These are phyloP conservation scores for Fusarium metavorans DNA, from an alignment of 2,329 filamentous ascomycete species.

Conservation along the genomic window DNA sequence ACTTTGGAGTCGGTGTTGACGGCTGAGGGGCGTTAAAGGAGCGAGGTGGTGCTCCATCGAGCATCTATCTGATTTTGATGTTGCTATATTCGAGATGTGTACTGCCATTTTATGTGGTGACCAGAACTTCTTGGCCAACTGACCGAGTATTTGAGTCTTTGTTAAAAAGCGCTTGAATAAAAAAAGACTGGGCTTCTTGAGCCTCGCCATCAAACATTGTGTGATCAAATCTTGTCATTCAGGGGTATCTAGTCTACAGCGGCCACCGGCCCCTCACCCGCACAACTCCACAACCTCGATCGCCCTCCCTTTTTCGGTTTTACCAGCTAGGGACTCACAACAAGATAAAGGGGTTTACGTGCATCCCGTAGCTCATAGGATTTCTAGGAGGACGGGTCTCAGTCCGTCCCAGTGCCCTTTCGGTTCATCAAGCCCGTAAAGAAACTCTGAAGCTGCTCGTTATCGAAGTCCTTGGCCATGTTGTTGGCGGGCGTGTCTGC, in stretches of 20 bases:
- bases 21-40: slow-evolving; percentile 18
- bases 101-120: not conserved
- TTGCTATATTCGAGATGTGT: not conserved
- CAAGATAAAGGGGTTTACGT: not conserved
- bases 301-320: slow-evolving; percentile 17
- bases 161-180: not conserved
- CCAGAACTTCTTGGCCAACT: not conserved
- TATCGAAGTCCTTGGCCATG: slow-evolving; percentile 61
- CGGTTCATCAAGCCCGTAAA: slow-evolving; percentile 71
- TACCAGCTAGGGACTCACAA: slow-evolving; percentile 11
- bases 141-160: not conserved
- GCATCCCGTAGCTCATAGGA: not conserved
- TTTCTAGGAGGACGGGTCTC: slow-evolving; percentile 2
- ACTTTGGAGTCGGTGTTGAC: not conserved
- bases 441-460: slow-evolving; percentile 69
- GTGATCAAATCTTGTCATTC: slow-evolving; percentile 43
- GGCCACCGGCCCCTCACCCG: slow-evolving; percentile 33
- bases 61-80: not conserved
- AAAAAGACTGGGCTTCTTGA: not conserved
- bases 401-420: slow-evolving; percentile 48
- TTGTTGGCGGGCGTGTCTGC: slow-evolving; percentile 53
- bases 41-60: not conserved
- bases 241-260: slow-evolving; percentile 59
- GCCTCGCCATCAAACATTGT: not conserved
- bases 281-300: slow-evolving; percentile 19